Evolutionary conservation across 768 basidiomycete species (phyloP).

Genomic region (Phylloporus arenicola): DNA sequence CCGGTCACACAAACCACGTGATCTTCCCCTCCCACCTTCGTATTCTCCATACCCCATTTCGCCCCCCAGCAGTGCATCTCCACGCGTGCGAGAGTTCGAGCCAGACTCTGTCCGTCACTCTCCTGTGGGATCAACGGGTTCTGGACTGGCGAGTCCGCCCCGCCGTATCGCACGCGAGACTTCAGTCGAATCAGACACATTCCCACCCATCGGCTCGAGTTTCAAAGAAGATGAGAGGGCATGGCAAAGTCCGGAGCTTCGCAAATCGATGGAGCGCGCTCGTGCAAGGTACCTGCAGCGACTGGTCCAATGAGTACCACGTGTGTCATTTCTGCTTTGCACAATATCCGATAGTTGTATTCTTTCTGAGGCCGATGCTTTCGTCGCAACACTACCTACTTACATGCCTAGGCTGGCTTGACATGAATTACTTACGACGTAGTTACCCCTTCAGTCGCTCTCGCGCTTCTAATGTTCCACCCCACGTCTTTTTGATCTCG

Average conservation of each 20-base stretch:
- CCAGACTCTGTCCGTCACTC: constrained; percentile 15
- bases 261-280: constrained; percentile 32
- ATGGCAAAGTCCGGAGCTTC: constrained; percentile 46
- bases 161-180: constrained; percentile 22
- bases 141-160: constrained; percentile 14
- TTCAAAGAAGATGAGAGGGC: constrained; percentile 42
- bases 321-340: background rate
- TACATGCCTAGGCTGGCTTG: background rate
- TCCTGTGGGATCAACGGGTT: constrained; percentile 17
- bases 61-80: constrained; percentile 29
- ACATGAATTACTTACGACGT: constrained; percentile 3
- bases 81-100: constrained; percentile 32
- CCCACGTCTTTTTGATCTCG: background rate
- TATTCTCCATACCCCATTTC: constrained; percentile 22
- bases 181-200: constrained; percentile 33
- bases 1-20: constrained; percentile 17
- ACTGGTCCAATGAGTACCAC: constrained; percentile 8
- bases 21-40: constrained; percentile 27
- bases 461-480: background rate
- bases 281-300: constrained; percentile 34
- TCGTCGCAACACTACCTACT: background rate
- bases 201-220: constrained; percentile 18
- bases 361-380: background rate
- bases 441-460: background rate
- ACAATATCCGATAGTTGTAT: background rate